Base-by-base conservation (phyloP, 352 stramenopile genomes). In the Thraustotheca clavata region DNA sequence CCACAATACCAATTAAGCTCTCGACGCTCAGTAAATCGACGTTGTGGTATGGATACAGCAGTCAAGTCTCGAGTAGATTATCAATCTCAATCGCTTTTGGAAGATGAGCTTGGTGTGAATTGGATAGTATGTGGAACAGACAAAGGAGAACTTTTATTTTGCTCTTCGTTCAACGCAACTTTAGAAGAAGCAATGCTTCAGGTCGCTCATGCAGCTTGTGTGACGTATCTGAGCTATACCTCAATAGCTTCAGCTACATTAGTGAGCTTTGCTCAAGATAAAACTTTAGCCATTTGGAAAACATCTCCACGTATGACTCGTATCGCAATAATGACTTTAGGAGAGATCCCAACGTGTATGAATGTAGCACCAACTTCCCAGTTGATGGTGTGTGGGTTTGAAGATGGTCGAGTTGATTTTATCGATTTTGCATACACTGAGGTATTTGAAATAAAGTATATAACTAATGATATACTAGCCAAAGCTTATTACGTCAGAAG, bases 81-180 rank as follows among this genome's bases (percentile, higher is more conserved):
- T 38, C 8, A 59, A 60, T 16, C 43, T 60, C 24, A 61, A 47
- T 22, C 9, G 41, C 18, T 14, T 54, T 60, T 49, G 34, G 38
- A 33, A 14, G 46, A 7, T 1, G 47, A 33, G 32, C 52, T 63
- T 35, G 18, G 12, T 11, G 76, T 72, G 49, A 73, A 87, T 52
- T 90, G 81, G 81, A 38, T 90, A 32, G 79, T 76, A 35, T 87
- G 76, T 33, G 81, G 81, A 22, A 83, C 70, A 18, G 77, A 87
- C 55, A 75, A 72, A 18, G 81, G 81, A 6, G 75, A 90, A 34
- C 54, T 90, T 43, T 48, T 90, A 27, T 90, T 87, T 57, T 77
- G 87, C 68, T 83, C 81, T 12, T 76, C 76, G 2, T 62, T 85
- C 20, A 69, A 68, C 2, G 73, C 69, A 35, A 74, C 32, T 12